phyloP scores from a whole-genome alignment of 2,329 filamentous ascomycete genomes.

The Penicillium sp. region DNA sequence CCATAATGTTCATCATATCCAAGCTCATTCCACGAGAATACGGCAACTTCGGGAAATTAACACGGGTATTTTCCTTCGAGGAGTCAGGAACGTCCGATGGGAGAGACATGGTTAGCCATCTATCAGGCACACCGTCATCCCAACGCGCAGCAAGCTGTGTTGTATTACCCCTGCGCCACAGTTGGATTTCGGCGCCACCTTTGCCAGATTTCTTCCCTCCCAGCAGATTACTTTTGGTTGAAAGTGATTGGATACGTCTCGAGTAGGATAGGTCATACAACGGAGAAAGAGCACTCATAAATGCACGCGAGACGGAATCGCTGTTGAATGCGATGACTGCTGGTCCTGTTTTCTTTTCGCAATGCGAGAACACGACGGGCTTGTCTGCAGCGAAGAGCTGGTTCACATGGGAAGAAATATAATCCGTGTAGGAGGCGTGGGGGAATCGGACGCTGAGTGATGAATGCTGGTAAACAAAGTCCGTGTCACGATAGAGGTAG shows the following conservation, averaged over 20 bases:
- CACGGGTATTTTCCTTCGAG: conserved; percentile 22
- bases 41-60: conserved; percentile 19
- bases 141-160: conserved; percentile 29
- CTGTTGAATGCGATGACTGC: conserved; percentile 23
- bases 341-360: conserved; percentile 24
- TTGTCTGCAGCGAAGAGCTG: conserved; percentile 26
- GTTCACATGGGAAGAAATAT: conserved; percentile 33
- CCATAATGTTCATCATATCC: conserved; percentile 30
- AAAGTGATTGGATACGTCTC: conserved; percentile 25
- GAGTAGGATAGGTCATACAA: conserved; percentile 30
- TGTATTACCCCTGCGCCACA: conserved; percentile 28
- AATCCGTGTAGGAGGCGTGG: conserved; percentile 27
- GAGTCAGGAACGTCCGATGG: conserved; percentile 12
- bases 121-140: conserved; percentile 27
- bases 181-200: conserved; percentile 28
- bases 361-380: conserved; percentile 30
- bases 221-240: conserved; percentile 27
- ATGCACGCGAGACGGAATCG: conserved; percentile 18
- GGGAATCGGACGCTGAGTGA: conserved; percentile 27
- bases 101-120: conserved; percentile 30
- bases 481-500: conserved; percentile 30
- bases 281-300: conserved; percentile 30
- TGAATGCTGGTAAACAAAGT: conserved; percentile 29
- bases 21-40: conserved; percentile 27
- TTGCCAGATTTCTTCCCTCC: conserved; percentile 25